phyloP scores from a whole-genome alignment of 345 rosid species.

The Luvunga scandens region DNA sequence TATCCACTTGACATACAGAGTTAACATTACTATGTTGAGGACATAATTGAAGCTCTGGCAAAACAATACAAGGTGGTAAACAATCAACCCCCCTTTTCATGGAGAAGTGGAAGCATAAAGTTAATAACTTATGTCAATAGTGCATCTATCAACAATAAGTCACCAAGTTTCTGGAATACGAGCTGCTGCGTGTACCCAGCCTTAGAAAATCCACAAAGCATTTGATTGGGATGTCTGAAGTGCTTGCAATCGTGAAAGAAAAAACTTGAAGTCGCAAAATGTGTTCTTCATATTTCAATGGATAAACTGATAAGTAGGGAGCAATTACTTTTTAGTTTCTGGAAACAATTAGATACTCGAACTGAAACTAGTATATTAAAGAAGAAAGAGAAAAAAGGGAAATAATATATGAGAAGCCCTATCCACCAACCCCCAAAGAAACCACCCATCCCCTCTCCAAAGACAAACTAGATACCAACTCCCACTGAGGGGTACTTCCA shows the following conservation, averaged over 20 bases:
- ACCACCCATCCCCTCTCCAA: too few relatives aligned
- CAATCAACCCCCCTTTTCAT: not conserved
- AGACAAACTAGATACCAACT: too few relatives aligned
- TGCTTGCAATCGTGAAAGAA: not conserved
- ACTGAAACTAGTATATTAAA: too few relatives aligned
- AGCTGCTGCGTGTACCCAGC: too few relatives aligned
- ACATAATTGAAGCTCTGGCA: too few relatives aligned
- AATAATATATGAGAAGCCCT: too few relatives aligned
- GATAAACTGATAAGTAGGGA: too few relatives aligned
- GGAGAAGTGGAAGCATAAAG: not conserved
- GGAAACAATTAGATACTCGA: not conserved
- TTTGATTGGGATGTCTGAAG: not conserved
- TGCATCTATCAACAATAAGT: not conserved
- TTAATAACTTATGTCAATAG: not conserved
- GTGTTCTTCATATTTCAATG: too few relatives aligned
- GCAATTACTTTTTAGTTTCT: not conserved
- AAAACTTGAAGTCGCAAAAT: too few relatives aligned
- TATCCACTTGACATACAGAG: not conserved
- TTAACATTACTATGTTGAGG: not conserved
- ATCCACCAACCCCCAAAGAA: too few relatives aligned
- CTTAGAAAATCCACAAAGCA: not conserved
- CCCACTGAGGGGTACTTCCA: not conserved
- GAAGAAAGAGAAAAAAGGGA: too few relatives aligned
- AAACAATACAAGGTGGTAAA: not conserved
- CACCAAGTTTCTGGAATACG: not conserved